Evolutionary conservation across 1,284 basidiomycete genomes (phyloP).

Genomic region (Afroboletus lepidellus): DNA sequence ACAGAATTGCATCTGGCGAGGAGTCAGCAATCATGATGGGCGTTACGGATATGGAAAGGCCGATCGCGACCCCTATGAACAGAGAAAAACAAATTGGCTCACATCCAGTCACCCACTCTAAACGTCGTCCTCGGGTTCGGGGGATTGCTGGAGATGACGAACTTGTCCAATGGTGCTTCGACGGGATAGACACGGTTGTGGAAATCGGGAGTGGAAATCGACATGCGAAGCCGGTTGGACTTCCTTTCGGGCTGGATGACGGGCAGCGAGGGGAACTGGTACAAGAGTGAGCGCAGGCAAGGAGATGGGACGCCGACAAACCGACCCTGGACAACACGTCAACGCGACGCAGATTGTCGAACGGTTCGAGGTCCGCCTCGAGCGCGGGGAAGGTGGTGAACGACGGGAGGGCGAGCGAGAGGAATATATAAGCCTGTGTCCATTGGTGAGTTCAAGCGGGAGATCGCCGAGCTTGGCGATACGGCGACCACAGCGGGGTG

Average conservation of each 20-base stretch:
- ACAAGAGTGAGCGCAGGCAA: neutral
- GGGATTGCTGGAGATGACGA: slow-evolving; percentile 67
- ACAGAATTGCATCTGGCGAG: slow-evolving; percentile 53
- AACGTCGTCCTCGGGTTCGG: slow-evolving; percentile 73
- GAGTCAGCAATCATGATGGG: slow-evolving; percentile 14
- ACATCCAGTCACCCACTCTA: slow-evolving; percentile 79
- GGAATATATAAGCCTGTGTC: slow-evolving; percentile 54
- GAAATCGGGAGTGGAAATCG: slow-evolving; percentile 40
- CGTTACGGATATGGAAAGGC: slow-evolving; percentile 11
- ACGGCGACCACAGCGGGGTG: slow-evolving; percentile 12
- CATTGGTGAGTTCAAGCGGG: no score
- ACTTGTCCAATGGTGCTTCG: slow-evolving; percentile 35
- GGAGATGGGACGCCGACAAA: neutral
- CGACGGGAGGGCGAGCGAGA: slow-evolving; percentile 46
- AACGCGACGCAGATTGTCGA: slow-evolving; percentile 51
- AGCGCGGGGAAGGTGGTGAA: slow-evolving; percentile 54
- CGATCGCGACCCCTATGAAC: slow-evolving; percentile 19
- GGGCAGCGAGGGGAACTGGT: slow-evolving; percentile 22
- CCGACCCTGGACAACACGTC: slow-evolving; percentile 40
- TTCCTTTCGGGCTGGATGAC: slow-evolving; percentile 24
- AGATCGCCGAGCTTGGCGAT: slow-evolving; percentile 19
- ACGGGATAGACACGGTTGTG: slow-evolving; percentile 12
- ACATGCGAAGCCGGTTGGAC: slow-evolving; percentile 35
- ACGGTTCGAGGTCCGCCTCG: slow-evolving; percentile 58
- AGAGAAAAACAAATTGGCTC: slow-evolving; percentile 34